phyloP scores from a whole-genome alignment of 345 rosid species.

The Eucalyptus tenuipes region DNA sequence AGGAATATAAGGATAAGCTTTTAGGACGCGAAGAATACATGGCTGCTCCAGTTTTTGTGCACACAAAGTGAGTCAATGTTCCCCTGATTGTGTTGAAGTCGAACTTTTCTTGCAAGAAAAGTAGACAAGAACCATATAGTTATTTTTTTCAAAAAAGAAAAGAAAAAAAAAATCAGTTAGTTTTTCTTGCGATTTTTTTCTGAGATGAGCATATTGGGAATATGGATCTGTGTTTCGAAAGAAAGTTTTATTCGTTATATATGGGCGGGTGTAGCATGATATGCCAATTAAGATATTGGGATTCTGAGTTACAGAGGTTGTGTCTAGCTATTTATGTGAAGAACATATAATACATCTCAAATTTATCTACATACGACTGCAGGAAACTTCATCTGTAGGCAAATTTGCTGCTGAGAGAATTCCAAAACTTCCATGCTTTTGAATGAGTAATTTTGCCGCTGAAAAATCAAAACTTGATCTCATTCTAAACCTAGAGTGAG shows the following conservation, averaged over 20 bases:
- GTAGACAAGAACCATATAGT: neutral
- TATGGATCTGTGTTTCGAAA: neutral
- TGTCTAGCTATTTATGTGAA: neutral
- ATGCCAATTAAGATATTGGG: neutral
- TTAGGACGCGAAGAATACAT: constrained; percentile 46
- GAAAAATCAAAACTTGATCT: neutral
- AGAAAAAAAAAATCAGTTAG: neutral
- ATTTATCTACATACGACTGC: neutral
- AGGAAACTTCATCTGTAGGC: neutral
- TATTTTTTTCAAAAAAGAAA: neutral
- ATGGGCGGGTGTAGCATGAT: neutral
- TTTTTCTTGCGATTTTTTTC: neutral
- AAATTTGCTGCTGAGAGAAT: neutral
- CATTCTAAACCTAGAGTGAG: neutral
- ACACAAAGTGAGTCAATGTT: constrained; percentile 48
- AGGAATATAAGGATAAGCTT: constrained; percentile 34
- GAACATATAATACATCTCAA: neutral
- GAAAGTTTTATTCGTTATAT: neutral
- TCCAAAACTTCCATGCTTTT: neutral
- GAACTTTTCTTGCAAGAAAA: neutral
- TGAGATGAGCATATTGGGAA: neutral
- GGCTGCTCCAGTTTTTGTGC: constrained; percentile 72
- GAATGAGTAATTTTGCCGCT: neutral
- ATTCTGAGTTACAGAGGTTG: neutral
- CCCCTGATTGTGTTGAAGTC: neutral